Evolutionary conservation across 2,329 filamentous ascomycete species (phyloP), one percentile per base, ranked within the genome.

Genomic region (Beauveria scarabaeidicola): DNA sequence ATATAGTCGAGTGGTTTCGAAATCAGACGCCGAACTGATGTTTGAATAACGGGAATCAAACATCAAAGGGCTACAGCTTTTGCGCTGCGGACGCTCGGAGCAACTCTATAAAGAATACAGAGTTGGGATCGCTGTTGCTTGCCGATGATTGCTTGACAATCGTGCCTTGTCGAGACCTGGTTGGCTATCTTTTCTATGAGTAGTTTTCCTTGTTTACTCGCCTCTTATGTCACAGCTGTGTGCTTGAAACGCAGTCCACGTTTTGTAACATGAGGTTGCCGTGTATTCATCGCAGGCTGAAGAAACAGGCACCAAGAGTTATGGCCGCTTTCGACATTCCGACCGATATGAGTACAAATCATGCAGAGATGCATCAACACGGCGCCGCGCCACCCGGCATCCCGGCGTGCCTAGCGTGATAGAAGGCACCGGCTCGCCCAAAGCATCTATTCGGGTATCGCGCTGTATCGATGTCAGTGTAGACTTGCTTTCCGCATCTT

Each of bases 311-410:
- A 11, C 41, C 9, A 44, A 32, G 29, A 1, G 29, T 46, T 46
- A 21, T 21, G 15, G 19, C 19, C 23, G 10, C 2, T 46, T 46
- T 13, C 43, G 23, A 7, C 19, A 21, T 23, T 5, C 13, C n/a
- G 3, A 19, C 19, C 15, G 6, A 46, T 19, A 11, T 7, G 43
- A 17, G 21, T 7, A 46, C 6, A 21, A 25, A 8, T 21, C 25
- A 10, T 13, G 15, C 2, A 1, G 15, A 29, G 11, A 55, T 55
- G 41, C 29, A 3, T 36, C 6, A 19, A 2, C 5, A 19, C 43
- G n/a, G 47, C 13, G 17, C 13, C 19, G 21, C 53, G 6, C 2
- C 29, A 9, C 60, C 64, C 3, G 36, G 62, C 29, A 65, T 72
- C 50, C 63, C 66, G 6, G 61, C 68, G 1, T 36, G 32, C 6